Percentiles rank a stretch among this genome's conserved stretches.
Evolutionary conservation across 1,284 basidiomycete genomes (phyloP).

Genomic region (Cryptococcus floricola): DNA sequence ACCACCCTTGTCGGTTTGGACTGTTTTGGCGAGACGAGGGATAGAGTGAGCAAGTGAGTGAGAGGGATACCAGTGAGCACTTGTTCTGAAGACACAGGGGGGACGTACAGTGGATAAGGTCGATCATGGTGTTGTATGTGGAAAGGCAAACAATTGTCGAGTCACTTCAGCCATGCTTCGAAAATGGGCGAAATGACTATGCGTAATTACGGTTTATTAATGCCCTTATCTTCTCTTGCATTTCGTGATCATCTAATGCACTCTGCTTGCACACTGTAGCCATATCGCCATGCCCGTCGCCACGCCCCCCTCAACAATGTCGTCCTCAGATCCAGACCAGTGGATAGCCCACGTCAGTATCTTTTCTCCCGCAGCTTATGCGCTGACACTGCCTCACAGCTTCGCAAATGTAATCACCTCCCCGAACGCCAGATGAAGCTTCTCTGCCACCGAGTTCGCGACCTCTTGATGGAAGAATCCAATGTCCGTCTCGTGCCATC

Average conservation of each 20-base stretch:
- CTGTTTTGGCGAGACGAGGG: conserved; percentile 14
- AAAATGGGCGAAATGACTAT: not conserved
- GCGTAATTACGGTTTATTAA: not conserved
- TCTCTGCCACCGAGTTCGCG: conserved; percentile 79
- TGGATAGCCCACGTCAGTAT: conserved; percentile 41
- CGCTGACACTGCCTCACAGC: conserved; percentile 50
- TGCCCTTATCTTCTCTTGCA: not conserved
- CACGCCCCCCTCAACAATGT: not conserved
- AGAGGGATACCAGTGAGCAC: not conserved
- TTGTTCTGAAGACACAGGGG: too few relatives aligned
- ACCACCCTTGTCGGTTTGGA: conserved; percentile 71
- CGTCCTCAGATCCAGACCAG: conserved; percentile 39
- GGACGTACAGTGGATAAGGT: conserved; percentile 44
- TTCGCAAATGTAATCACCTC: conserved; percentile 80
- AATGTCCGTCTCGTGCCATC: conserved; percentile 90
- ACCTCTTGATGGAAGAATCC: conserved; percentile 85
- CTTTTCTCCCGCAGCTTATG: not conserved
- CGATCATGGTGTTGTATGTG: conserved; percentile 37
- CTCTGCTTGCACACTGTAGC: not conserved
- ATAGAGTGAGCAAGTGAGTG: not conserved
- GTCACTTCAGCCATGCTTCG: not conserved
- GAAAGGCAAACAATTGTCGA: not conserved
- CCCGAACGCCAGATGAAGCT: conserved; percentile 86
- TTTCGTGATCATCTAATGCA: not conserved
- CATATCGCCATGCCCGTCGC: conserved; percentile 12